Percentiles rank a stretch among this genome's conserved stretches.
These are phyloP conservation scores for Pelagomonas calceolata DNA, from an alignment of 108 stramenopile species.

Conservation along the genomic window DNA sequence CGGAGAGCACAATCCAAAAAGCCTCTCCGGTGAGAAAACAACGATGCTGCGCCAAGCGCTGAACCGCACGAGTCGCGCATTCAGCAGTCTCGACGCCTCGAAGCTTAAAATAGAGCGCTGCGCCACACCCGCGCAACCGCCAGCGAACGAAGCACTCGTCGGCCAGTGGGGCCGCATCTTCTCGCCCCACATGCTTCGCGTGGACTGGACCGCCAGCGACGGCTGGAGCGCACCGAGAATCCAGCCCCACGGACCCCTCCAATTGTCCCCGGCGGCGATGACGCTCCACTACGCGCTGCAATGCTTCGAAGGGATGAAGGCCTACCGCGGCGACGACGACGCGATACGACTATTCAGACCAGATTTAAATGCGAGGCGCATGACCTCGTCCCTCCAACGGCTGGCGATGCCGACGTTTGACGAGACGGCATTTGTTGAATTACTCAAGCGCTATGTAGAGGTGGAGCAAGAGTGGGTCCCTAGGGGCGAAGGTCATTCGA, in stretches of 20 bases:
- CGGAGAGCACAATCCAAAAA: no score
- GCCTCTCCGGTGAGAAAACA: no score
- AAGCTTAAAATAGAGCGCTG: no score
- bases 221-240: conserved; percentile 75
- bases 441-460: conserved; percentile 5
- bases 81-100: no score
- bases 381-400: conserved; percentile 62
- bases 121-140: background rate
- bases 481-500: conserved; percentile 78
- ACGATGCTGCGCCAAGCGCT: no score
- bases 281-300: conserved; percentile 81
- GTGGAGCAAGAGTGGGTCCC: conserved; percentile 75
- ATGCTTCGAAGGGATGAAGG: conserved; percentile 80
- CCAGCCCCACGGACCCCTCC: conserved; percentile 59
- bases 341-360: conserved; percentile 75
- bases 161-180: conserved; percentile 57
- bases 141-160: background rate
- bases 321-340: conserved; percentile 30
- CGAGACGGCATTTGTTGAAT: background rate
- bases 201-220: conserved; percentile 52
- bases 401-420: conserved; percentile 66
- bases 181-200: conserved; percentile 81
- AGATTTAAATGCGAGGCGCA: conserved; percentile 71
- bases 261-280: conserved; percentile 68
- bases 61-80: no score